These are phyloP conservation scores for Lachancea meyersii DNA, from an alignment of 805 yeast species.

Conservation along the genomic window DNA sequence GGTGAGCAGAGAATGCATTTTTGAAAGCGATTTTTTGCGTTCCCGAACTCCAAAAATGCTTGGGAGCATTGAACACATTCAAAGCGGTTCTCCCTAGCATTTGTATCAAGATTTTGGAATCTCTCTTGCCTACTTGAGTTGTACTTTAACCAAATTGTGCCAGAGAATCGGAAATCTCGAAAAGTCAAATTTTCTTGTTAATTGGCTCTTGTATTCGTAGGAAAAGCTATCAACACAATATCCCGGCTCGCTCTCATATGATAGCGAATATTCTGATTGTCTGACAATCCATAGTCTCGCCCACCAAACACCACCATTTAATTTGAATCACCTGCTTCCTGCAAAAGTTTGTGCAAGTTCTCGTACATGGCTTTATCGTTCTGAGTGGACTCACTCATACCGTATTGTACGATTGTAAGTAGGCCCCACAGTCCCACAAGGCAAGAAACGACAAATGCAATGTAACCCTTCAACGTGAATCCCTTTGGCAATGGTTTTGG, in stretches of 20 bases:
- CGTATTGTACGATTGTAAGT: conserved; percentile 52
- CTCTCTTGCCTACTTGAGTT: no score
- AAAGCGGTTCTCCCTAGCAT: neutral
- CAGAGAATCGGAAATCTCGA: no score
- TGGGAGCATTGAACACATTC: neutral
- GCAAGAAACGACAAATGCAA: conserved; percentile 52
- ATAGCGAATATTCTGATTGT: no score
- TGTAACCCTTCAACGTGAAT: conserved; percentile 63
- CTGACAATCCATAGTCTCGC: no score
- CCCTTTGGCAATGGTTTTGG: conserved; percentile 60
- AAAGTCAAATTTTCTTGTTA: neutral
- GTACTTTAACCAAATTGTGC: no score
- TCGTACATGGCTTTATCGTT: conserved; percentile 40
- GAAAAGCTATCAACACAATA: neutral
- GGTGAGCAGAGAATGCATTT: conserved; percentile 3
- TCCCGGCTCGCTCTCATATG: neutral
- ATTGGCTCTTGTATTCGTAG: neutral
- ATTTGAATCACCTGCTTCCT: conserved; percentile 5
- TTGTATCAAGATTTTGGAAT: neutral
- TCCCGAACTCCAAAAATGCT: neutral
- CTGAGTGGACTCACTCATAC: conserved; percentile 53
- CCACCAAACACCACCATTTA: no score
- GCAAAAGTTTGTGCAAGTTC: conserved; percentile 34
- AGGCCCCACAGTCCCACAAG: conserved; percentile 55
- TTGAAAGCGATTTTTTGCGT: neutral